Percentiles rank a stretch among this genome's conserved stretches.
Evolutionary conservation across 257 asterid species (phyloP).

Genomic region (Nicotiana knightiana): DNA sequence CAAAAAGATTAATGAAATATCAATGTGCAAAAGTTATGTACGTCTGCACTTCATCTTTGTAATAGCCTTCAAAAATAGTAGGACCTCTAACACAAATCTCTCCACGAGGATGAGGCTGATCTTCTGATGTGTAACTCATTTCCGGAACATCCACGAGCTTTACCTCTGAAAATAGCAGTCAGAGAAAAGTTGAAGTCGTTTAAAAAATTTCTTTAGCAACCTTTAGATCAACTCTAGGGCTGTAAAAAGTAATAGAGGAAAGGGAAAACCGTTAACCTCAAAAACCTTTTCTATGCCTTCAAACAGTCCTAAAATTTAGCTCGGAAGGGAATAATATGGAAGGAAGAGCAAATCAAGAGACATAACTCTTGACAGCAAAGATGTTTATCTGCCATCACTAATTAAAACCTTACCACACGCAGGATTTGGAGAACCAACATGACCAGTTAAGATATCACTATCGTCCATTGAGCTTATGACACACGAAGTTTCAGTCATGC

Average conservation of each 20-base stretch:
- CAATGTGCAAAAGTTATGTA: constrained; percentile 23
- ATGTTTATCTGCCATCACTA: background rate
- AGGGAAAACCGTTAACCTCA: background rate
- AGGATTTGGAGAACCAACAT: constrained; percentile 91
- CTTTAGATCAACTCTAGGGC: background rate
- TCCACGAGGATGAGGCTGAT: constrained; percentile 94
- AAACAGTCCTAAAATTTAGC: background rate
- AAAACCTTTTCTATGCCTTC: background rate
- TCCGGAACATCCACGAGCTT: constrained; percentile 97
- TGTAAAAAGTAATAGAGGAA: background rate
- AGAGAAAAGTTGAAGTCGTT: background rate
- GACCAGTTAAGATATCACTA: constrained; percentile 64
- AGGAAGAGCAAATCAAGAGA: background rate
- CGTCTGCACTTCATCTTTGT: constrained; percentile 87
- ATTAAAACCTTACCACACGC: constrained; percentile 71
- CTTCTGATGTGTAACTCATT: constrained; percentile 91
- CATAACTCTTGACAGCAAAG: background rate
- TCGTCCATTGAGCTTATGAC: constrained; percentile 79
- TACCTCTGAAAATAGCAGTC: constrained; percentile 42
- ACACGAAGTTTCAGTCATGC: constrained; percentile 98
- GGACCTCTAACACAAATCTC: constrained; percentile 98
- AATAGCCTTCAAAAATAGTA: constrained; percentile 78
- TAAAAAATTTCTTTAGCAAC: background rate
- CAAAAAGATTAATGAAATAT: background rate
- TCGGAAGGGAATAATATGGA: background rate